Conservation (phyloP, 176 grass and related monocot species). For the Phoenix roebelenii region DNA sequence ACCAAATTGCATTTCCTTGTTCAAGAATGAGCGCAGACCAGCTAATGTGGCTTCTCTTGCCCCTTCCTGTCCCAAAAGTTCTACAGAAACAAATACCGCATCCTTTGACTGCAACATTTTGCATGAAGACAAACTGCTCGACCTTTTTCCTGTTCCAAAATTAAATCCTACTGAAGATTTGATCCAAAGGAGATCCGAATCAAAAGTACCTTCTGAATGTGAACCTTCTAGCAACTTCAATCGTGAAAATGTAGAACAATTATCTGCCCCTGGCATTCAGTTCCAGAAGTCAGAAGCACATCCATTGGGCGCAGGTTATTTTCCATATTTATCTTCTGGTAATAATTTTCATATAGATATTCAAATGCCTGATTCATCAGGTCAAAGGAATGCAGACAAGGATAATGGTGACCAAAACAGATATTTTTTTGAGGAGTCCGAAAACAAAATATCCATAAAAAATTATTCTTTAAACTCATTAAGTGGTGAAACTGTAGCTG, state of each 20-base stretch:
- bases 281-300: slow-evolving; percentile 23
- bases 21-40: neutral
- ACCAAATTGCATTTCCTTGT: neutral
- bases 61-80: neutral
- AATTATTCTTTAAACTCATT: slow-evolving; percentile 9
- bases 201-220: neutral
- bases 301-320: slow-evolving; percentile 24
- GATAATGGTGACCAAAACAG: slow-evolving; percentile 25
- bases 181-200: neutral
- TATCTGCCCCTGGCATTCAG: slow-evolving; percentile 6
- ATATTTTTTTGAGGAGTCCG: slow-evolving; percentile 1
- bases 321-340: slow-evolving; percentile 9
- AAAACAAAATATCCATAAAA: slow-evolving; percentile 12
- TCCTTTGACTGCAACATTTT: neutral
- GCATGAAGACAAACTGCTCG: neutral
- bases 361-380: slow-evolving; percentile 23
- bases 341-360: slow-evolving; percentile 22
- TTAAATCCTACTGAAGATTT: slow-evolving; percentile 6
- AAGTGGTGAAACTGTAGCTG: neutral
- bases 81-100: neutral
- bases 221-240: slow-evolving; percentile 5
- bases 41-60: neutral
- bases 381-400: slow-evolving; percentile 21
- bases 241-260: slow-evolving; percentile 13
- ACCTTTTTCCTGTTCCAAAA: slow-evolving; percentile 3